Conservation (phyloP, 768 basidiomycete genomes). For the Infundibulicybe gibba region DNA sequence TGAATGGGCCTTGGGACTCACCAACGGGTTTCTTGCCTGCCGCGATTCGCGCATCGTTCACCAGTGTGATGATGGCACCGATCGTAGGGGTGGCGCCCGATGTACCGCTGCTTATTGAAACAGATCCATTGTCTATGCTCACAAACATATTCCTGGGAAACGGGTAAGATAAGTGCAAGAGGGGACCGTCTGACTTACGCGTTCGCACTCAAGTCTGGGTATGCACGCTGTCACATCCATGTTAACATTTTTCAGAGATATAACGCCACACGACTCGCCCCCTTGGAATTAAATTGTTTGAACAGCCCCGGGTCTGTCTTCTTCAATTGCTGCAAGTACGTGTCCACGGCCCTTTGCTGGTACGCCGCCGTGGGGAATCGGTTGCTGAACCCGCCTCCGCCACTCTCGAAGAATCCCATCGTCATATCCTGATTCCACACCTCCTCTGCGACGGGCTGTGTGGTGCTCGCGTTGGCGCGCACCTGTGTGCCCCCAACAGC, state of each 20-base stretch:
- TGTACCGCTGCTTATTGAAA: conserved; percentile 22
- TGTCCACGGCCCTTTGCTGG: conserved; percentile 27
- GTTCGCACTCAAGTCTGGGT: conserved; percentile 33
- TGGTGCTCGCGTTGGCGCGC: conserved; percentile 24
- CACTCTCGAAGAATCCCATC: conserved; percentile 28
- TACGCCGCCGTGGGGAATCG: conserved; percentile 38
- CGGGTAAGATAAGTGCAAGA: too few species aligned
- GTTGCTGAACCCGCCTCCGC: conserved; percentile 31
- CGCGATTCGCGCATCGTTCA: conserved; percentile 33
- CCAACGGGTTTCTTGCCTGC: conserved; percentile 31
- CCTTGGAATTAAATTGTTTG: conserved; percentile 21
- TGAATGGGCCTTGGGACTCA: background rate
- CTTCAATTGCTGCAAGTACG: conserved; percentile 26
- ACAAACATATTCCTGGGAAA: conserved; percentile 8
- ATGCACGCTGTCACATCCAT: conserved; percentile 19
- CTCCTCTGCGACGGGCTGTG: conserved; percentile 19
- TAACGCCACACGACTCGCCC: conserved; percentile 19
- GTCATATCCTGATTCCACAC: conserved; percentile 25
- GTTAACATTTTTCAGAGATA: background rate
- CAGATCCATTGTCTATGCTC: conserved; percentile 20
- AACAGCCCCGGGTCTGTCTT: conserved; percentile 21
- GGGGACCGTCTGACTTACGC: conserved; percentile 22
- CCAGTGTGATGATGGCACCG: conserved; percentile 31
- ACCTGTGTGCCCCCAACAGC: conserved; percentile 44
- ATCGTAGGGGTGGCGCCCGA: conserved; percentile 28